Conservation (phyloP, 2,329 filamentous ascomycete species). For the Pseudocercospora eumusae region DNA sequence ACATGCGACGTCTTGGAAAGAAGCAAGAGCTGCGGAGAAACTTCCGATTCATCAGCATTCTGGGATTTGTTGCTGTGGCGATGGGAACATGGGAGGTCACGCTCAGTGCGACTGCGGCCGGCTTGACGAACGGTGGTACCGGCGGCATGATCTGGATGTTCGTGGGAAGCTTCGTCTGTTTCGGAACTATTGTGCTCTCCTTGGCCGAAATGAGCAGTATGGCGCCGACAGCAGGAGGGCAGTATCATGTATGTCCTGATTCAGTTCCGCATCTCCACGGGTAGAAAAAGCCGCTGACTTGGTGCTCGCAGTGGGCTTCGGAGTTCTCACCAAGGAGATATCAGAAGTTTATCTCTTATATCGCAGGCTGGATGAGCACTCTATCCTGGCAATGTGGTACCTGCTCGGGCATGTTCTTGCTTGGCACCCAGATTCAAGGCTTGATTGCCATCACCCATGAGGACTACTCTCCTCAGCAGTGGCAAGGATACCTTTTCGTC, state of each 20-base stretch:
- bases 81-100: slow-evolving; percentile 36
- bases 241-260: slow-evolving; percentile 25
- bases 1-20: slow-evolving; percentile 29
- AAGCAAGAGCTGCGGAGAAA: slow-evolving; percentile 26
- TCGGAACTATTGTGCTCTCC: slow-evolving; percentile 26
- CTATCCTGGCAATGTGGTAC: slow-evolving; percentile 24
- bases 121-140: slow-evolving; percentile 27
- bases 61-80: slow-evolving; percentile 34
- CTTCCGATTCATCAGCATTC: slow-evolving; percentile 31
- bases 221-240: slow-evolving; percentile 36
- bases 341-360: slow-evolving; percentile 33
- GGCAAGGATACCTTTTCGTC: slow-evolving; percentile 23
- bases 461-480: slow-evolving; percentile 16
- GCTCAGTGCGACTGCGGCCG: slow-evolving; percentile 17
- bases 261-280: neutral
- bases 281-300: neutral
- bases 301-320: slow-evolving; percentile 31
- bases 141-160: slow-evolving; percentile 28
- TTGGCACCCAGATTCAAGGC: slow-evolving; percentile 21
- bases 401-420: slow-evolving; percentile 21
- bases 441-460: slow-evolving; percentile 20
- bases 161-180: slow-evolving; percentile 22
- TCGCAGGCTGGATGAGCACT: slow-evolving; percentile 26
- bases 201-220: slow-evolving; percentile 34
- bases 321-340: slow-evolving; percentile 31